Base-by-base conservation (phyloP, 805 yeast species). In the Candida ipomoeae region DNA sequence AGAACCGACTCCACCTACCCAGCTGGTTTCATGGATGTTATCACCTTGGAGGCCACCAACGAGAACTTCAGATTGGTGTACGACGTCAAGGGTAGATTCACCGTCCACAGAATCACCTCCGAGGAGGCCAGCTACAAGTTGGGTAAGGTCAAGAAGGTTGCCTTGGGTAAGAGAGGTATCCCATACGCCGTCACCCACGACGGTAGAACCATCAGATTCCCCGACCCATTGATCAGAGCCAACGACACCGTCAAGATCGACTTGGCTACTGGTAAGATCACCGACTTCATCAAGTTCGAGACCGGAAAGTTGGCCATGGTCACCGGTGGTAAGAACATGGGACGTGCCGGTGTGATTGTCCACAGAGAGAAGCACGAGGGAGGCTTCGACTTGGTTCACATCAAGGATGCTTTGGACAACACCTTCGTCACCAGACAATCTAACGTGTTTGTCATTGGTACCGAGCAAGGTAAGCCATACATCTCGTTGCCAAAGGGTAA, bases 151-250 rank as follows among this genome's bases (percentile, higher is more conserved):
- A 94, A 89, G 87, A 89, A 87, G 78, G 97, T 92, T 62, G 96
- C 89, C 81, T 83, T 91, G 74, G 98, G 99, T 78, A 94, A 92
- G 88, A 89, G 84, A 81, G 96, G 96, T 73, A 83, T 92, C 69
- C 99, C 99, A 72, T 92, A 89, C 87, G 86, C 88, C 71, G 98
- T 92, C 65, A 92, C 99, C 73, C 99, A 92, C 85, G 99, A 92
- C 74, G 98, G 99, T 79, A 91, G 99, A 85, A 92, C 99, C 73
- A 80, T 92, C 83, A 91, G 98, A 80, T 92, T 91, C 89, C 98
- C 98, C 77, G 98, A 92, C 75, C 99, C 99, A 79, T 77, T 79
- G 66, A 84, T 92, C 85, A 92, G 82, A 81, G 90, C 89, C 71
- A 91, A 94, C 84, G 99, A 92, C 82, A 88, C 98, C 66, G 96